Base-by-base conservation (phyloP, 1,284 basidiomycete genomes). In the Sanghuangporus weigelae region DNA sequence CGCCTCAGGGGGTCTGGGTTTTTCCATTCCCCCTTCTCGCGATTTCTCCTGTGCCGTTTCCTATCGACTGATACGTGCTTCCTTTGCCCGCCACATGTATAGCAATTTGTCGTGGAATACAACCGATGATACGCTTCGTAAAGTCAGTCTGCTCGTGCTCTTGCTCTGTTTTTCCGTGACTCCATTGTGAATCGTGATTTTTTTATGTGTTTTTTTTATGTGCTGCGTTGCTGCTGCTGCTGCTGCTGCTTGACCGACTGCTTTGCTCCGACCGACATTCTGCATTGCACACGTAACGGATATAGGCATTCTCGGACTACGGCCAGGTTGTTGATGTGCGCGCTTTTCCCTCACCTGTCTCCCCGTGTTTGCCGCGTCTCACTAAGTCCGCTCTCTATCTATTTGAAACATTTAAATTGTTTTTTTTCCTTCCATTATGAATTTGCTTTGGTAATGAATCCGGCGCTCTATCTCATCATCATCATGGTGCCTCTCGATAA, bases 51-150 rank as follows among this genome's bases (percentile, higher is more conserved):
- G 2, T 31, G 26, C 26, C 26, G 26, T 31, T 5, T 31, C 74
- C 77, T 78, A 73, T 73, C 71, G 76, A 84, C 83, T 86, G 78
- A 86, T 81, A 73, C 72, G 44, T 46, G 26, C 26, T 31, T 31
- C 26, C 26, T 31, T 4, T 31, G 26, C 66, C 63, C 67, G 73
- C 74, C 70, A 70, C 69, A 74, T 74, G 70, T 81, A 77, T 85
- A 92, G 89, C 81, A 92, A 92, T 85, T 81, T 92, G 83, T 91
- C 89, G 82, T 92, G 93, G 93, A 93, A 92, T 85, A 95, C 93
- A 77, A 95, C 86, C 74, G 93, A 95, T 85, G 93, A 95, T 63
- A 85, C 85, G 67, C 84, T 96, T 72, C 85, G 86, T 77, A 78
- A 85, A 82, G 93, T 94, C 83, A 87, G 89, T 91, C 70, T 82